Conservation (phyloP, 2,329 filamentous ascomycete species). For the Beauveria caledonica region DNA sequence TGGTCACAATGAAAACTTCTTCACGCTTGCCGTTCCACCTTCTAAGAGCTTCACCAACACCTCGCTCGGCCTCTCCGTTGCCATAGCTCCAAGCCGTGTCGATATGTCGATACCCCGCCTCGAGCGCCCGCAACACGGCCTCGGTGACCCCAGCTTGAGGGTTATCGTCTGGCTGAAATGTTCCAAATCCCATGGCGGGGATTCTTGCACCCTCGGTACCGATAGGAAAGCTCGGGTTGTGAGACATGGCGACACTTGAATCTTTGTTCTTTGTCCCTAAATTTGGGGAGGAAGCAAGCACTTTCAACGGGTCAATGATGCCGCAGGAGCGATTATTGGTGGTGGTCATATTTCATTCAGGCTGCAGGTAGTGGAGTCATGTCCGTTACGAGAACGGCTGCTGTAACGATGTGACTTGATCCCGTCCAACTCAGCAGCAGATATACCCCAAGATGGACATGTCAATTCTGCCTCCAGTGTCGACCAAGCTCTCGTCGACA, state of each 20-base stretch:
- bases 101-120: conserved; percentile 4
- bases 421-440: not conserved
- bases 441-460: not conserved
- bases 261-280: not conserved
- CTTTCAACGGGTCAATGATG: not conserved
- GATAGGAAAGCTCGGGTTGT: not conserved
- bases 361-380: not conserved
- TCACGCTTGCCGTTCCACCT: conserved; percentile 1
- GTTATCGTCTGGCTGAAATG: not conserved
- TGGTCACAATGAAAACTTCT: conserved; percentile 3
- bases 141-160: not conserved
- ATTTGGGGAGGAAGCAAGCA: not conserved
- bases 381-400: not conserved
- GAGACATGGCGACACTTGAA: not conserved
- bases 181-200: not conserved
- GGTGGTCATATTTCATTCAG: not conserved
- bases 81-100: conserved; percentile 10
- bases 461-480: not conserved
- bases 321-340: not conserved
- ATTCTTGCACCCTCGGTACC: not conserved
- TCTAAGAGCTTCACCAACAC: not conserved
- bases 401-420: not conserved
- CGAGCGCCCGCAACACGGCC: not conserved
- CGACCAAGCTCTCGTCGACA: not conserved
- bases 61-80: conserved; percentile 1